A percentile compares a stretch with the other conserved stretches of the same genome.
These are phyloP conservation scores for Ensete glaucum DNA, from an alignment of 176 grass and related monocot species.

Conservation along the genomic window DNA sequence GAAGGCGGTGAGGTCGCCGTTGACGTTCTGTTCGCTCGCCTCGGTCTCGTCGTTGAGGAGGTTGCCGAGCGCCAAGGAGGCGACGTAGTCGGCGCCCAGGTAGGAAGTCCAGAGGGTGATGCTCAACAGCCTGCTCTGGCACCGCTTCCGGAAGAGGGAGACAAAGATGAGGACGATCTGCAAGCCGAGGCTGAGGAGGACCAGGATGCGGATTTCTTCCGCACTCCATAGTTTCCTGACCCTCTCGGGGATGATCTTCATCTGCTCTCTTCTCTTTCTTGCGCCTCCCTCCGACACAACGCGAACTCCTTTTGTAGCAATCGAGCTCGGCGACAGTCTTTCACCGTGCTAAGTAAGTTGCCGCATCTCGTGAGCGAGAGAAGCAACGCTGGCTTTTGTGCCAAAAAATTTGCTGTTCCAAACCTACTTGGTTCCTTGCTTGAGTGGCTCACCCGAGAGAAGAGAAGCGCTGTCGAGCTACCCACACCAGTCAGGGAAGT, in stretches of 20 bases:
- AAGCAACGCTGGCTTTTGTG: too few relatives aligned
- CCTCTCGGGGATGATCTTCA: background rate
- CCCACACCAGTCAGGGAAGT: too few relatives aligned
- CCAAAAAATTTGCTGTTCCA: too few relatives aligned
- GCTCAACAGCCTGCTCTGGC: background rate
- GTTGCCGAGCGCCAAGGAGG: slow-evolving; percentile 25
- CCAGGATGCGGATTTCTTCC: slow-evolving; percentile 23
- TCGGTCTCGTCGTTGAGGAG: slow-evolving; percentile 17
- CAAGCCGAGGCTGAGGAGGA: slow-evolving; percentile 15
- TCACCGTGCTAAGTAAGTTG: too few relatives aligned
- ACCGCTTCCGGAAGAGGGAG: slow-evolving; percentile 16
- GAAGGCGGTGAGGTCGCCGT: slow-evolving; percentile 12
- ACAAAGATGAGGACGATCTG: slow-evolving; percentile 23
- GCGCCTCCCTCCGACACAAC: too few relatives aligned
- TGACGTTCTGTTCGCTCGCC: background rate
- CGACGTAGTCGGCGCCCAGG: slow-evolving; percentile 27
- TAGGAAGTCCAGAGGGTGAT: slow-evolving; percentile 23
- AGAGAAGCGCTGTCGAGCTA: too few relatives aligned
- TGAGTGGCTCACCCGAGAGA: too few relatives aligned
- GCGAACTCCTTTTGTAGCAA: too few relatives aligned
- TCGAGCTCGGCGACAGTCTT: too few relatives aligned
- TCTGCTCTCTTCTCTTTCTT: background rate
- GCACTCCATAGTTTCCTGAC: slow-evolving; percentile 15
- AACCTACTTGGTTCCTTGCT: too few relatives aligned
- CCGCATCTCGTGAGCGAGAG: too few relatives aligned